Percentiles rank a stretch among this genome's conserved stretches.
phyloP scores from a whole-genome alignment of 164 flowering plant species.

The Chimonanthus praecox region DNA sequence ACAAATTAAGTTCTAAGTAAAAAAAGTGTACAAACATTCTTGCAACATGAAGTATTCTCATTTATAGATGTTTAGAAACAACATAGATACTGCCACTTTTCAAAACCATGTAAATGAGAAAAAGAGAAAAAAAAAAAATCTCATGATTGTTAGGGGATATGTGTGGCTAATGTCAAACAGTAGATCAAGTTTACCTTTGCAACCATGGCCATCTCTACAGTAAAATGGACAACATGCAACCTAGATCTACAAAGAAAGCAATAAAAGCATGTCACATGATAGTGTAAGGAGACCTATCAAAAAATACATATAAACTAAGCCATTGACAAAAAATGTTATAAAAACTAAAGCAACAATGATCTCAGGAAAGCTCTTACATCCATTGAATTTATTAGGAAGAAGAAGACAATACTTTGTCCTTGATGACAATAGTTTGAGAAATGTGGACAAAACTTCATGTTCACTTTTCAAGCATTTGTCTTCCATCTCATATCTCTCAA shows the following conservation, averaged over 20 bases:
- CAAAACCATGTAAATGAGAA: not conserved
- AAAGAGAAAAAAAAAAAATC: not conserved
- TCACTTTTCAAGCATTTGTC: constrained; percentile 61
- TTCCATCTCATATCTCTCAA: constrained; percentile 88
- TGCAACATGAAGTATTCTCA: not conserved
- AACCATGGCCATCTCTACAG: constrained; percentile 99
- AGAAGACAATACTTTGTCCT: constrained; percentile 39
- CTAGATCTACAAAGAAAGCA: constrained; percentile 49
- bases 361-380: not conserved
- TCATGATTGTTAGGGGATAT: not conserved
- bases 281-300: not conserved
- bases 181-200: constrained; percentile 65
- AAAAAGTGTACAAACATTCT: too few species aligned
- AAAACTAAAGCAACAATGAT: not conserved
- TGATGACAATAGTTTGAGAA: constrained; percentile 58
- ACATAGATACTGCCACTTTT: not conserved
- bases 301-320: too few species aligned
- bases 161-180: not conserved
- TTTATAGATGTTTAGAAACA: too few species aligned
- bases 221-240: constrained; percentile 82
- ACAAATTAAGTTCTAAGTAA: too few species aligned
- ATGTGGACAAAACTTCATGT: constrained; percentile 39
- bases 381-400: not conserved
- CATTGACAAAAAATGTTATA: too few species aligned
- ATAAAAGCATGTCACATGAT: constrained; percentile 6